These are phyloP conservation scores for Quercus parvula DNA, from an alignment of 306 rosid genomes.

Conservation along the genomic window DNA sequence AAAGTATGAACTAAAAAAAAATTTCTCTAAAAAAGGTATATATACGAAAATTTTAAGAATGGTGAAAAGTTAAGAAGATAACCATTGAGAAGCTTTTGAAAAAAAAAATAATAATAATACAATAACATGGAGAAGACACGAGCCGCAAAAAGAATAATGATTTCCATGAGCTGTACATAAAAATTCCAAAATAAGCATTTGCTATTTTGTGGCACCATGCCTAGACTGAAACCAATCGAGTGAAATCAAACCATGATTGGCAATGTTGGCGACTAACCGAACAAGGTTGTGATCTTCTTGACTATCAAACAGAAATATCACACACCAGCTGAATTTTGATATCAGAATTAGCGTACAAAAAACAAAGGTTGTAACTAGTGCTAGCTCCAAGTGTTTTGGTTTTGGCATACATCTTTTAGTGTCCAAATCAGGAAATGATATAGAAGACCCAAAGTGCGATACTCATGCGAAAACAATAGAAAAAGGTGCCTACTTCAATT, in stretches of 20 bases:
- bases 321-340: not conserved
- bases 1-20: not conserved
- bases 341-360: not conserved
- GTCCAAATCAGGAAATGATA: slow-evolving; percentile 3
- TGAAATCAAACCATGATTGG: not conserved
- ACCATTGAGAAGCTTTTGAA: too few species aligned
- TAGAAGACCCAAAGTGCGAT: not conserved
- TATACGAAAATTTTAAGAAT: too few species aligned
- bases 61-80: too few species aligned
- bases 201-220: not conserved
- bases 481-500: not conserved
- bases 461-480: not conserved
- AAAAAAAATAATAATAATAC: too few species aligned
- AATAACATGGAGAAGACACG: too few species aligned
- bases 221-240: not conserved
- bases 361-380: not conserved
- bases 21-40: too few species aligned
- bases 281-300: not conserved
- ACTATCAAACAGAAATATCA: not conserved
- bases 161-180: not conserved
- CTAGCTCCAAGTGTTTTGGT: not conserved
- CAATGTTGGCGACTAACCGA: not conserved
- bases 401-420: not conserved
- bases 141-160: too few species aligned
- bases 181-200: not conserved